phyloP scores from a whole-genome alignment of 345 rosid species.

The Erucastrum elatum region DNA sequence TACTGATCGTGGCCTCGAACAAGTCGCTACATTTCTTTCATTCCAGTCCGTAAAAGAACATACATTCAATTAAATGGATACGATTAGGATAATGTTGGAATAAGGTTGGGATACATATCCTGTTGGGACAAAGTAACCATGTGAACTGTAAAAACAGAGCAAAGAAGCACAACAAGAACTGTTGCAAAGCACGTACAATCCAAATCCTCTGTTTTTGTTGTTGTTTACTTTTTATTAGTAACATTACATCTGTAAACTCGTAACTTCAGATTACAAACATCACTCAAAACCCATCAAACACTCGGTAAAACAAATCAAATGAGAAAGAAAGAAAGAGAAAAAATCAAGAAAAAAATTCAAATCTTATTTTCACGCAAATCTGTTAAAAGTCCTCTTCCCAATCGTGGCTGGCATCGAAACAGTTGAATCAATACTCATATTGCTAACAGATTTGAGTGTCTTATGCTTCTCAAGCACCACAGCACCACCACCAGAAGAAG shows the following conservation, averaged over 20 bases:
- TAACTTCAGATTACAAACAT: slow-evolving; percentile 22
- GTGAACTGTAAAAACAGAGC: background rate
- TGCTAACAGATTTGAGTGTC: slow-evolving; percentile 56
- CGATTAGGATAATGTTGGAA: no score
- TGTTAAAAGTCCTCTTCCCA: slow-evolving; percentile 84
- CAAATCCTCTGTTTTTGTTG: slow-evolving; percentile 23
- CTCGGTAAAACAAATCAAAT: slow-evolving; percentile 13
- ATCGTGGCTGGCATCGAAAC: slow-evolving; percentile 78
- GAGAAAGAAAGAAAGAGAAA: background rate
- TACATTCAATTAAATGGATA: no score
- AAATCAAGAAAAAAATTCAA: background rate
- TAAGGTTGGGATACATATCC: no score
- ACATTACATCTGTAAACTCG: slow-evolving; percentile 11
- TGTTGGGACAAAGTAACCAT: background rate
- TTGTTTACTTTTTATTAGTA: slow-evolving; percentile 16
- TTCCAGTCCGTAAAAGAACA: no score
- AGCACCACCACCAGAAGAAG: slow-evolving; percentile 44
- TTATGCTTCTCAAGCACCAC: slow-evolving; percentile 46
- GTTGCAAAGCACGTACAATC: background rate
- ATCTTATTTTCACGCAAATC: slow-evolving; percentile 68
- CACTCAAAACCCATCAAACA: slow-evolving; percentile 27
- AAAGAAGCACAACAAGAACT: background rate
- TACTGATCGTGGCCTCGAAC: slow-evolving; percentile 43
- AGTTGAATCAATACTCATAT: slow-evolving; percentile 75
- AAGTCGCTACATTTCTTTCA: no score